phyloP scores from a whole-genome alignment of 257 asterid species.

The Scutellaria galericulata region DNA sequence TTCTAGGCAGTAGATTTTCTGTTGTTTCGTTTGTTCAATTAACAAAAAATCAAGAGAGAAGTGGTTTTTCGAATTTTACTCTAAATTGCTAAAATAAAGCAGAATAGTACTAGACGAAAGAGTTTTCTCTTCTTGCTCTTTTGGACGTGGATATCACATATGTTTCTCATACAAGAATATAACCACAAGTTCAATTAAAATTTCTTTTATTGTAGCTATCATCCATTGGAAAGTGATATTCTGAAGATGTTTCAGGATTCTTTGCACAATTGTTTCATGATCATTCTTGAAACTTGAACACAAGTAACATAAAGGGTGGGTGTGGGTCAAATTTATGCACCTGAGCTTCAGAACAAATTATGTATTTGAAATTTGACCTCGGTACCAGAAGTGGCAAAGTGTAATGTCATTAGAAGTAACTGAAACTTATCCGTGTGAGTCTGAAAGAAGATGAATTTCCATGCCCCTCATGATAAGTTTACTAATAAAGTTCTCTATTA shows the following conservation, averaged over 20 bases:
- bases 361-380: background rate
- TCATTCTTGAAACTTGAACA: background rate
- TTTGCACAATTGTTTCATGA: background rate
- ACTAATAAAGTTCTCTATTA: slow-evolving; percentile 8
- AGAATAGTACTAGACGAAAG: background rate
- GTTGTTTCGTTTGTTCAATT: background rate
- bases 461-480: background rate
- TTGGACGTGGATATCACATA: background rate
- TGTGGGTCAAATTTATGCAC: background rate
- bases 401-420: background rate
- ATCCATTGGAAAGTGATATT: background rate
- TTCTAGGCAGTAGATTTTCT: background rate
- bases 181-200: background rate
- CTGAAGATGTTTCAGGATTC: background rate
- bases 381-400: background rate
- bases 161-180: background rate
- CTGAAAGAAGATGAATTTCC: background rate
- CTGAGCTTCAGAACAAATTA: background rate
- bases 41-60: background rate
- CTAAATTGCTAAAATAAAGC: background rate
- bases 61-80: background rate
- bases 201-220: background rate
- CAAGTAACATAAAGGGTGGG: background rate
- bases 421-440: background rate
- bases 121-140: background rate